phyloP scores from a whole-genome alignment of 805 yeast species.

The Ogataea dorogensis region DNA sequence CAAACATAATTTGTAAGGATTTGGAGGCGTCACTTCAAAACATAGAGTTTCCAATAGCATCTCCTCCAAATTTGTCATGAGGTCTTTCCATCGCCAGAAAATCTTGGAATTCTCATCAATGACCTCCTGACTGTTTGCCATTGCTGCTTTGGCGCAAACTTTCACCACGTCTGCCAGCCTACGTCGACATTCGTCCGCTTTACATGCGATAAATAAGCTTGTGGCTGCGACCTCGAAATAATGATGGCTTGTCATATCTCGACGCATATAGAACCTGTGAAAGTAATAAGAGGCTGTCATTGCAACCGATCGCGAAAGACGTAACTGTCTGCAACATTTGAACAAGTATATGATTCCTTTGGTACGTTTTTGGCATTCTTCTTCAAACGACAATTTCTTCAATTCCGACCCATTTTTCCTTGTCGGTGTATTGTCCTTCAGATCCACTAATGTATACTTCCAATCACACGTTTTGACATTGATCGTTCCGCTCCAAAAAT shows the following conservation, averaged over 20 bases:
- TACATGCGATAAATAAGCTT: constrained; percentile 50
- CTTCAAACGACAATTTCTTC: constrained; percentile 32
- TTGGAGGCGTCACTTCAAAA: constrained; percentile 45
- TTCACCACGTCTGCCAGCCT: constrained; percentile 47
- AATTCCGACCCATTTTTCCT: constrained; percentile 26
- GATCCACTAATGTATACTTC: constrained; percentile 27
- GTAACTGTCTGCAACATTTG: constrained; percentile 41
- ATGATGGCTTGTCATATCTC: constrained; percentile 41
- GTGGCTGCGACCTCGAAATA: constrained; percentile 52
- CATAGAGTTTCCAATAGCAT: constrained; percentile 43
- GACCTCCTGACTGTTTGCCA: constrained; percentile 37
- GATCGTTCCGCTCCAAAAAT: constrained; percentile 32
- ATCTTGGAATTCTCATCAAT: constrained; percentile 46
- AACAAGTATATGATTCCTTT: constrained; percentile 50
- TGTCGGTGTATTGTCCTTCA: constrained; percentile 34
- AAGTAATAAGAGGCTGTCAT: constrained; percentile 47
- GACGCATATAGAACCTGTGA: constrained; percentile 52
- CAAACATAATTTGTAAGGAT: constrained; percentile 38
- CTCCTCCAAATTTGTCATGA: constrained; percentile 45
- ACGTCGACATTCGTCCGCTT: constrained; percentile 52
- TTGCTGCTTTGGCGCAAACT: constrained; percentile 47
- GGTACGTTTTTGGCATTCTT: constrained; percentile 42
- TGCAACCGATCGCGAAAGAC: constrained; percentile 47
- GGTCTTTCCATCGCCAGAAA: constrained; percentile 52
- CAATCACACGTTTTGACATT: constrained; percentile 28